These are phyloP conservation scores for Actinomucor elegans DNA, from an alignment of 371 early-diverging fungal species.

Conservation along the genomic window DNA sequence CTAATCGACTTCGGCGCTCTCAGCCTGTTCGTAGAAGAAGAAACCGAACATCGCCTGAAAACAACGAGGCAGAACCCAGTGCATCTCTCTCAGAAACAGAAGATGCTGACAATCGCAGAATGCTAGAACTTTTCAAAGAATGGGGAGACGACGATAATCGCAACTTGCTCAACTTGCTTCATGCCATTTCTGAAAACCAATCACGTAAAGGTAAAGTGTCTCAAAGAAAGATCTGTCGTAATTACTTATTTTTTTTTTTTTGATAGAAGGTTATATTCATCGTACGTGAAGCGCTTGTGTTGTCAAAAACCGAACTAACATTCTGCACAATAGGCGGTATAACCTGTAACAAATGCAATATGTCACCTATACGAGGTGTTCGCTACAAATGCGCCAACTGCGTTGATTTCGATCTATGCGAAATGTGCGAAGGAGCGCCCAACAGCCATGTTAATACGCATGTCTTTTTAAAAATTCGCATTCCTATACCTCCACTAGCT, in stretches of 20 bases:
- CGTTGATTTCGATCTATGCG: constrained; percentile 93
- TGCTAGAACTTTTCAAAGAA: constrained; percentile 31
- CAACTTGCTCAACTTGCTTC: constrained; percentile 74
- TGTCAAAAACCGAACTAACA: neutral
- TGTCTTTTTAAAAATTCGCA: constrained; percentile 86
- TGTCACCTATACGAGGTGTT: constrained; percentile 85
- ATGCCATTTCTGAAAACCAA: constrained; percentile 87
- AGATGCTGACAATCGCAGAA: constrained; percentile 20
- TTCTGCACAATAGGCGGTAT: constrained; percentile 70
- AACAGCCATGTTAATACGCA: constrained; percentile 79
- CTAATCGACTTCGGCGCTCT: constrained; percentile 28
- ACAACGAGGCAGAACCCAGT: neutral
- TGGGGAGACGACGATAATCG: constrained; percentile 57
- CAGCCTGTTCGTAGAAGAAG: constrained; percentile 35
- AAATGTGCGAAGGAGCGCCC: constrained; percentile 83
- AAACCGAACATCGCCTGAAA: constrained; percentile 8
- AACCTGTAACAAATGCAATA: constrained; percentile 89
- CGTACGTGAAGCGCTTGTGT: constrained; percentile 37
- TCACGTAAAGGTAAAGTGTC: constrained; percentile 70
- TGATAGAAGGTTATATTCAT: constrained; percentile 78
- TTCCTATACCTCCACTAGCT: constrained; percentile 94
- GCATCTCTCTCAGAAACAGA: constrained; percentile 22
- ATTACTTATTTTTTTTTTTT: neutral
- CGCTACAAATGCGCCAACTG: constrained; percentile 95
- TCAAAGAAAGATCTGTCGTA: neutral